phyloP scores from a whole-genome alignment of 352 stramenopile species.

The Pythium chondricola region DNA sequence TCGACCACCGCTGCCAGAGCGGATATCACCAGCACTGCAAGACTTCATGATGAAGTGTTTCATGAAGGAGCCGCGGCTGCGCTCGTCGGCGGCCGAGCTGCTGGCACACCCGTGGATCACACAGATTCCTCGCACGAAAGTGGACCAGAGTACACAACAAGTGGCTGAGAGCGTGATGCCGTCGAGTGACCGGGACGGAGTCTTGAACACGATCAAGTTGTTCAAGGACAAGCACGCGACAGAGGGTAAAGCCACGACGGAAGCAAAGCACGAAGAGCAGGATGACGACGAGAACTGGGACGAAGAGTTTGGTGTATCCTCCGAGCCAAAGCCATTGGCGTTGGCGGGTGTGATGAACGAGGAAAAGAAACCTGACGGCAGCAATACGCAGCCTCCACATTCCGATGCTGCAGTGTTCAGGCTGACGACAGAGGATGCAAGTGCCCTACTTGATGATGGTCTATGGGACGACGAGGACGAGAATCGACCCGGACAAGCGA shows the following conservation, averaged over 20 bases:
- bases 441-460: conserved; percentile 56
- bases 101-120: conserved; percentile 88
- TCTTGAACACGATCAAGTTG: conserved; percentile 84
- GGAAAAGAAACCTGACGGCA: not conserved
- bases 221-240: conserved; percentile 50
- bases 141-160: conserved; percentile 81
- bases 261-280: conserved; percentile 17
- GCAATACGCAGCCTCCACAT: not conserved
- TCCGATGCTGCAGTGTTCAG: conserved; percentile 53
- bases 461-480: conserved; percentile 57
- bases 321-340: conserved; percentile 23
- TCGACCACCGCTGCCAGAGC: conserved; percentile 84
- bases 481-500: conserved; percentile 3
- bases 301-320: conserved; percentile 60
- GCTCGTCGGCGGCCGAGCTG: conserved; percentile 79
- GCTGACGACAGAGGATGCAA: conserved; percentile 74
- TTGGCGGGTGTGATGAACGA: conserved; percentile 1
- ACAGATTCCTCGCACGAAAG: conserved; percentile 83
- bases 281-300: conserved; percentile 79
- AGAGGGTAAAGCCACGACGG: no score
- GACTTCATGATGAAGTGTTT: conserved; percentile 92
- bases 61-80: conserved; percentile 87
- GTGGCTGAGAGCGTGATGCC: conserved; percentile 73
- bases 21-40: conserved; percentile 83
- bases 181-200: conserved; percentile 63